Conservation (phyloP, 148 eudicot species). For the Rhododendron molle region DNA sequence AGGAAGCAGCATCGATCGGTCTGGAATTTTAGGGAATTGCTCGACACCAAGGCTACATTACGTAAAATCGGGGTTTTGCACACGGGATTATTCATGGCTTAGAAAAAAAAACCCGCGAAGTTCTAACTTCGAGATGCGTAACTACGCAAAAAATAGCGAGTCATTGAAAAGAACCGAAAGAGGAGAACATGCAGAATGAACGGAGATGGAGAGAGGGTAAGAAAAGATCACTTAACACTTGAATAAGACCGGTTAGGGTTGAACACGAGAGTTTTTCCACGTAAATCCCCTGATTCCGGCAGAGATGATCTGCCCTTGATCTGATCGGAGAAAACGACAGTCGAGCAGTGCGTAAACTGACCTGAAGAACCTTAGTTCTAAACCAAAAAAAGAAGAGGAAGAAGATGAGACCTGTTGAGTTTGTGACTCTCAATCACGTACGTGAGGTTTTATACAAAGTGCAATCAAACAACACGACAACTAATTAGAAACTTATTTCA, state of each 20-base stretch:
- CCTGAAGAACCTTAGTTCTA: no score
- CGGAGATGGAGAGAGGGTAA: background rate
- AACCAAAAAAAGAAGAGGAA: no score
- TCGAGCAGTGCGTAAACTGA: no score
- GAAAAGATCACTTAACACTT: background rate
- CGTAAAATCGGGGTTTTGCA: background rate
- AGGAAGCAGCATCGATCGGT: background rate
- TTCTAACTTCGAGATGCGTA: background rate
- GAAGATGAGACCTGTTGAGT: no score
- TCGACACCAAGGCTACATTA: background rate
- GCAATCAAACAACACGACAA: background rate
- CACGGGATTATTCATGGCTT: background rate
- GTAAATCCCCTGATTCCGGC: background rate
- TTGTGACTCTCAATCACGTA: background rate
- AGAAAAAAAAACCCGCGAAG: background rate
- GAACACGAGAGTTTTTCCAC: background rate
- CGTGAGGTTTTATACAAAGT: background rate
- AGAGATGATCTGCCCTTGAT: background rate
- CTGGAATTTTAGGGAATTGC: background rate
- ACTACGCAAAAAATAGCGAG: background rate
- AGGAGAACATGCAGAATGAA: background rate
- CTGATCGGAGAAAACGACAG: no score
- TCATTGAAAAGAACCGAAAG: background rate
- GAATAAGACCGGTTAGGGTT: background rate
- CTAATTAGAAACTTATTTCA: background rate